Base-by-base conservation (phyloP, 73 alveolate species). In the Paraurostyla sp. region DNA sequence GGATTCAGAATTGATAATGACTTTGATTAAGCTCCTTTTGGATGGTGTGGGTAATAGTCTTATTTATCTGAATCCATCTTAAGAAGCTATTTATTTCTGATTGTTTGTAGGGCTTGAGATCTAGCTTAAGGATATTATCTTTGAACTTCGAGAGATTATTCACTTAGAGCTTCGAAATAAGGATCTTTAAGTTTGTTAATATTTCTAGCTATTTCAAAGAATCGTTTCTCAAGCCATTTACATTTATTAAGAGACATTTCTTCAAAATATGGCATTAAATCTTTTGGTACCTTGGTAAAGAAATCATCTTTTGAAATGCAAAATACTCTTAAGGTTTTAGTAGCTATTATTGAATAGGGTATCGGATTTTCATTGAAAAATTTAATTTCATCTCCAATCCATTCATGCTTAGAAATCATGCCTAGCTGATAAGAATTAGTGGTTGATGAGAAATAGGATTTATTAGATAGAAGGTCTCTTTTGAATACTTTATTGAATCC, bases 371-470 rank as follows among this genome's bases (percentile, higher is more conserved):
- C 86, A 25, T 71, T 73, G 71, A 90, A 68, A 9, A 82, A 69
- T 15, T 59, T 60, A 20, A 63, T 46, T 36, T 90, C 95, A 65
- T 90, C 91, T n/a, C 92, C 95, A 33, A 83, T 30, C 95, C 95
- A 90, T 71, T 90, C 90, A 32, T 83, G 82, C 43, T 81, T 73
- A 3, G 90, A 45, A 11, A 82, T 59, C 48, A 54, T 32, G 20
- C 95, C 95, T 2, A 90, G 46, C 51, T 90, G 71, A 41, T 51
- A 90, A 11, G 88, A n/a, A 43, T 85, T 90, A 13, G 82, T 40
- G 4, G 95, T 90, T 27, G 46, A 38, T 3, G 95, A 90, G 50
- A 90, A 82, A 46, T 68, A 90, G 20, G 92, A 90, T 41, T 90
- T 82, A 40, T 90, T 50, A 54, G 18, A n/a, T 7, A 30, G 22